These are phyloP conservation scores for Colletotrichum spinosum DNA, from an alignment of 2,329 filamentous ascomycete species.

Conservation along the genomic window DNA sequence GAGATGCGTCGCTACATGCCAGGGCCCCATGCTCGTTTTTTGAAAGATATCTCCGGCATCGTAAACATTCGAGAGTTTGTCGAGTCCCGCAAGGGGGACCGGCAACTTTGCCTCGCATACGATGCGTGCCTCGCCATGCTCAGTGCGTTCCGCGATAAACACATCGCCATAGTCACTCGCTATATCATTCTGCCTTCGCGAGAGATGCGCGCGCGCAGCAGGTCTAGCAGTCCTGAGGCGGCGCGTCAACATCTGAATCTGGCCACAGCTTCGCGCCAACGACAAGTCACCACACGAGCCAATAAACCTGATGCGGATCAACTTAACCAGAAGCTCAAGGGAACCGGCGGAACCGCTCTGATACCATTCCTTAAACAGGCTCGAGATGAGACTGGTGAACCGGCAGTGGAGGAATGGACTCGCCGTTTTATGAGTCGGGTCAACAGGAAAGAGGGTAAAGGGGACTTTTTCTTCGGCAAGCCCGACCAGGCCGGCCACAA, in stretches of 20 bases:
- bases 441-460: conserved; percentile 60
- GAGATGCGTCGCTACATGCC: conserved; percentile 99
- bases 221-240: conserved; percentile 68
- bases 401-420: conserved; percentile 78
- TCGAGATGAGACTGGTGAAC: conserved; percentile 93
- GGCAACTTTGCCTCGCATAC: conserved; percentile 81
- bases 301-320: conserved; percentile 40
- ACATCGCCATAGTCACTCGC: conserved; percentile 94
- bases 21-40: conserved; percentile 88
- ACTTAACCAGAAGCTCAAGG: conserved; percentile 74
- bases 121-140: conserved; percentile 86
- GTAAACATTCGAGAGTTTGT: conserved; percentile 92
- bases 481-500: conserved; percentile 52
- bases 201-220: conserved; percentile 74
- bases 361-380: conserved; percentile 98
- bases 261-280: conserved; percentile 66
- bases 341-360: conserved; percentile 92
- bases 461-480: conserved; percentile 70
- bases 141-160: conserved; percentile 83
- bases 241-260: conserved; percentile 68
- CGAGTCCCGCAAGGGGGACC: conserved; percentile 69
- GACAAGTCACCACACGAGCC: conserved; percentile 40
- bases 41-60: conserved; percentile 81
- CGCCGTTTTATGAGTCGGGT: conserved; percentile 67
- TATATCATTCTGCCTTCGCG: conserved; percentile 94